Evolutionary conservation across 176 grass and related monocot genomes (phyloP), one percentile per base, ranked within the genome.

Genomic region (Areca catechu): DNA sequence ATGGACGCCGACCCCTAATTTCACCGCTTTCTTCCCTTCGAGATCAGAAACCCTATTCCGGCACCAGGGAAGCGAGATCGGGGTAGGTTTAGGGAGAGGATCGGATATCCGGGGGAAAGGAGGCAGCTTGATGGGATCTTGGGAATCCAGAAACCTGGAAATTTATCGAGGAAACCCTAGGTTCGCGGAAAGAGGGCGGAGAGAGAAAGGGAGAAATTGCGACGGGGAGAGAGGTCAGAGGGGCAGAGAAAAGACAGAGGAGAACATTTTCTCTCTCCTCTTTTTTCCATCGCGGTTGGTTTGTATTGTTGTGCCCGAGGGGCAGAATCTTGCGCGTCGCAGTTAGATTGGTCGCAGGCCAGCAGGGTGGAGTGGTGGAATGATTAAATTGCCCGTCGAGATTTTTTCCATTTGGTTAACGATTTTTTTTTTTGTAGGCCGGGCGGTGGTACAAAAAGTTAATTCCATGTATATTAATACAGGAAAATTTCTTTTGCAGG

Each of bases 1-100:
- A 95, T 95, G 74, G 51, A 67, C 68, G 65, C 58, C 29, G 30
- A 7, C 50, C 65, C 14, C 19, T 16, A 52, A 74, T 21, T 22
- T 21, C 62, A 5, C 5, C 27, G 60, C 70, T 50, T 16, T 1
- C 6, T 6, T 15, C 18, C 23, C 37, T 71, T 16, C 53, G 50
- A 0, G 29, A 10, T 17, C 65, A 12, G n/a, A 37, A 54, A 22
- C 51, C 52, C 51, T 28, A 47, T 23, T 56, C 56, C 10, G 34
- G 34, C 34, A 12, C 1, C 34, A 2, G 9, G 7, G 9, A 43
- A 43, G 34, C 34, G 34, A 43, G 34, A 43, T 20, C 25, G 9
- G 9, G 27, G 14, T 19, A 22, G 57, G 22, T 48, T 10, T 5
- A 22, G 53, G 18, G 2, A 7, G 1, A 10, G 4, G 24, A 28